phyloP scores from a whole-genome alignment of 2,329 filamentous ascomycete species.

The Phyllachora maydis region DNA sequence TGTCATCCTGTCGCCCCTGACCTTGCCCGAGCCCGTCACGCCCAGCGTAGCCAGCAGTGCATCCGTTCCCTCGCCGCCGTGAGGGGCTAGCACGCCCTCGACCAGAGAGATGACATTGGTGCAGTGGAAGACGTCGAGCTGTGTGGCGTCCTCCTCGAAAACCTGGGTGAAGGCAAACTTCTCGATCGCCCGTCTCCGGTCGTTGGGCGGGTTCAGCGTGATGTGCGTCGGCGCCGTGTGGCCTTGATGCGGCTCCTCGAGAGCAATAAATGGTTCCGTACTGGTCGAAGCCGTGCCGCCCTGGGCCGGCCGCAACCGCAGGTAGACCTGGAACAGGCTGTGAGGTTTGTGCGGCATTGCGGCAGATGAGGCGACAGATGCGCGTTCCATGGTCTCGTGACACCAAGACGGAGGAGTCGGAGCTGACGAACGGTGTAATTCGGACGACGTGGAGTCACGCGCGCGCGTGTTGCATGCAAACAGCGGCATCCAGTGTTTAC shows the following conservation, averaged over 20 bases:
- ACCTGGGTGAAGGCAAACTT: conserved; percentile 88
- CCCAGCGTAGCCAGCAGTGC: conserved; percentile 79
- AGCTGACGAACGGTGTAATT: too few species aligned
- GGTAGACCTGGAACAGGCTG: conserved; percentile 75
- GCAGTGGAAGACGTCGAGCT: conserved; percentile 72
- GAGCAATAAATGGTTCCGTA: conserved; percentile 54
- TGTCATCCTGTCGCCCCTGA: conserved; percentile 14
- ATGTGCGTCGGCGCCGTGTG: conserved; percentile 41
- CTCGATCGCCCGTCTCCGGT: conserved; percentile 75
- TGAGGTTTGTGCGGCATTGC: conserved; percentile 10
- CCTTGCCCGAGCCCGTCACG: conserved; percentile 92
- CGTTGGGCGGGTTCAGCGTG: conserved; percentile 60
- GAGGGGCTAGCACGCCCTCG: conserved; percentile 57
- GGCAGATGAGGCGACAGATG: conserved; percentile 3
- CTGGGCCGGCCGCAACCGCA: conserved; percentile 57
- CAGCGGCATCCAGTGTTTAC: too few species aligned
- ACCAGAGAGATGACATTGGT: conserved; percentile 57
- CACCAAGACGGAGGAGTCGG: too few species aligned
- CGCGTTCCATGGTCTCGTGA: conserved; percentile 4
- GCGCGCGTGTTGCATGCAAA: too few species aligned
- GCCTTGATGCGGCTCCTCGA: conserved; percentile 33
- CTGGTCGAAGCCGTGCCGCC: conserved; percentile 15
- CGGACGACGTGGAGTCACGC: too few species aligned
- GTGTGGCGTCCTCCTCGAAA: conserved; percentile 69
- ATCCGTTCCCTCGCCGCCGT: conserved; percentile 64